Evolutionary conservation across 2,329 filamentous ascomycete species (phyloP), one percentile per base, ranked within the genome.

Genomic region (Scytalidium lignicola): DNA sequence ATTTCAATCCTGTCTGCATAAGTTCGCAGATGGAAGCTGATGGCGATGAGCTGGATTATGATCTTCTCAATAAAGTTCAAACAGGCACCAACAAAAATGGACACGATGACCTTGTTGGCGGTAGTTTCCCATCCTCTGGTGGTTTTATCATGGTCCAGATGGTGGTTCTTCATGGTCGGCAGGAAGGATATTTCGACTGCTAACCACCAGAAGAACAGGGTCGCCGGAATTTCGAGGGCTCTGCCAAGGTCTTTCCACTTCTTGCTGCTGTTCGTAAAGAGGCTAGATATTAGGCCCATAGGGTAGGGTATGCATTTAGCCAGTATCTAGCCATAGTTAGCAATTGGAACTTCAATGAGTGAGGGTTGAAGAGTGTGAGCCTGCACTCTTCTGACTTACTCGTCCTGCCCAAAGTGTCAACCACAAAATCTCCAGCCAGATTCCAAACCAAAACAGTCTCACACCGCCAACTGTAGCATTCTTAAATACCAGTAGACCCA

Each of bases 341-440:
- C 37, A 49, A 18, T 37, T 2, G 21, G 6, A 1, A 15, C 3
- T 12, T 15, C 19, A 18, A 13, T 44, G 39, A 41, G 23, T 28
- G 23, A 26, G n/a, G n/a, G n/a, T n/a, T n/a, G n/a, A n/a, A n/a
- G n/a, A n/a, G n/a, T n/a, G n/a, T n/a, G n/a, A n/a, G n/a, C n/a
- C n/a, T n/a, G n/a, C n/a, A n/a, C n/a, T n/a, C n/a, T n/a, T n/a
- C n/a, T n/a, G n/a, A 62, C 80, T 69, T 52, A 64, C 87, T 61
- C 81, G 69, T 47, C 49, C 86, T 18, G 86, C 85, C 92, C 92
- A 97, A 0, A 96, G 74, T 0, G 90, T 90, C 54, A 92, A 75
- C 92, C 92, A 97, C 21, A 96, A 78, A 40, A 96, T 89, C 67
- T 96, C 88, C 17, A 96, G 76, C 92, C 92, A 97, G 54, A 96